Evolutionary conservation across 2,329 filamentous ascomycete species (phyloP), one percentile per base, ranked within the genome.

Genomic region (Botryotinia globosa): DNA sequence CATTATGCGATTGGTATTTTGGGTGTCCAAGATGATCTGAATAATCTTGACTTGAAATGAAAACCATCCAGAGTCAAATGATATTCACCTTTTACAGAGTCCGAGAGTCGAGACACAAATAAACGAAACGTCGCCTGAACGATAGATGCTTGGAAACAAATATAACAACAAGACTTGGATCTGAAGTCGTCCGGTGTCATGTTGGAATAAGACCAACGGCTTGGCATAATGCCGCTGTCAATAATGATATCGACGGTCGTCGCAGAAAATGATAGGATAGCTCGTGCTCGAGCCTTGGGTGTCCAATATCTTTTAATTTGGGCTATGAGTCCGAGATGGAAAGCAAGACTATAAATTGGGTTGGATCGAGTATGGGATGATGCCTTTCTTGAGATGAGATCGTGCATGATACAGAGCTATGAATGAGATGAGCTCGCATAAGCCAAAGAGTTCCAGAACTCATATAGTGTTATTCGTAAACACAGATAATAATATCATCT

Each of bases 1-100:
- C 89, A 91, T 77, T 94, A 92, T 83, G 94, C 93, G 1, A 86
- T 97, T 80, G 94, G 94, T 0, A 79, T 97, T 73, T 82, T 97
- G 74, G 90, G 89, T 4, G 87, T 93, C n/a, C 92, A 97, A 78
- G 88, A 91, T 72, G 93, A 97, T 81, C 85, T 96, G 75, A 85
- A 89, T 75, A 85, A 84, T 77, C 81, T 93, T 77, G 87, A 88
- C 72, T 78, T 92, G 58, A 85, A 42, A 42, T 25, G n/a, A 25
- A 32, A 14, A 32, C 3, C 64, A 39, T 56, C 4, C 4, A 56
- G 9, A 32, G 16, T 20, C 1, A 20, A 54, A n/a, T 18, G 22
- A 39, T 20, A 45, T 56, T 56, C 51, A 8, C 16, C 32, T 29
- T 14, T 54, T 54, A 16, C 16, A 34, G 3, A 29, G 34, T 20